phyloP scores from a whole-genome alignment of 306 rosid genomes.

The Urtica urens region DNA sequence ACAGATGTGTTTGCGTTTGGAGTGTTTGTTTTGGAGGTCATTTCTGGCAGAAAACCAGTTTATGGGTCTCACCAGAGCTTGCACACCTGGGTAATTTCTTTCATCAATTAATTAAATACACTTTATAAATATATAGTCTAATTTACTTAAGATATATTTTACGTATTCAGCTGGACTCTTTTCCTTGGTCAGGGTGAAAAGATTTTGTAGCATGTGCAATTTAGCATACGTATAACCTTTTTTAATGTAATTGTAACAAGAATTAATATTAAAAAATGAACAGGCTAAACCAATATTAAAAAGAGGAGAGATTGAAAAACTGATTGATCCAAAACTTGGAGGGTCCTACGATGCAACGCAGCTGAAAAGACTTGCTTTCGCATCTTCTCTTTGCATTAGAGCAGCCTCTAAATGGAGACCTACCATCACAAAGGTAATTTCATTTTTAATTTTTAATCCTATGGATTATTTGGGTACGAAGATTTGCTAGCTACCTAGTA shows the following conservation, averaged over 20 bases:
- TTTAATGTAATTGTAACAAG: not conserved
- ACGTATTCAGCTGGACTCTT: too few species aligned
- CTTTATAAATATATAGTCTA: not conserved
- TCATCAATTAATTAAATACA: not conserved
- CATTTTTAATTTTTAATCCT: not conserved
- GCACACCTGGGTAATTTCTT: constrained; percentile 61
- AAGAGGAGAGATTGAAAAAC: constrained; percentile 48
- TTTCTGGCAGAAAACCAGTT: constrained; percentile 87
- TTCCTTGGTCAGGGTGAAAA: too few species aligned
- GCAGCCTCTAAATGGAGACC: constrained; percentile 81
- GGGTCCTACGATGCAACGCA: constrained; percentile 52
- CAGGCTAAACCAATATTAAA: constrained; percentile 90
- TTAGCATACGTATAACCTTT: not conserved
- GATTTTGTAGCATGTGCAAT: constrained; percentile 4
- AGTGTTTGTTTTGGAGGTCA: constrained; percentile 66
- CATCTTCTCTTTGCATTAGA: constrained; percentile 73
- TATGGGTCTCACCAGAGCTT: constrained; percentile 89
- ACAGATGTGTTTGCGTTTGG: constrained; percentile 99
- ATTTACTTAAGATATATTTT: too few species aligned
- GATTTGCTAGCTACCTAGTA: too few species aligned
- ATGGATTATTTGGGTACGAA: not conserved
- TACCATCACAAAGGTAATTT: constrained; percentile 65
- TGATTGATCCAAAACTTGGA: constrained; percentile 76
- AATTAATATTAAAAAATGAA: constrained; percentile 3
- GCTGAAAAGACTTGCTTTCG: constrained; percentile 53